Base-by-base conservation (phyloP, 257 asterid genomes). In the Prunella vulgaris region DNA sequence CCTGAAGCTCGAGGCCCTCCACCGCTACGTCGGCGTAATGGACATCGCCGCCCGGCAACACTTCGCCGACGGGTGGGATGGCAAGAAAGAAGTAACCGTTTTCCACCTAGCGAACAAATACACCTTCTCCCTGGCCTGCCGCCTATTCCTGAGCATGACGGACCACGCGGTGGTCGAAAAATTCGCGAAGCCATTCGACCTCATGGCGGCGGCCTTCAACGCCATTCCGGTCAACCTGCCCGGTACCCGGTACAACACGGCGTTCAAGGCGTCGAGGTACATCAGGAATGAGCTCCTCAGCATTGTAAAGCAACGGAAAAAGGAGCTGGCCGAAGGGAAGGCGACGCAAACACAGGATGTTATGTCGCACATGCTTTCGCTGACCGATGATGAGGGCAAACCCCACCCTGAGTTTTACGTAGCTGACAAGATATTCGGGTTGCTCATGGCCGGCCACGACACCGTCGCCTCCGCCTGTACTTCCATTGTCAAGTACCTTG, bases 381-480 rank as follows among this genome's bases (percentile, higher is more conserved):
- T 87, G 0, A 73, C 82, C 2, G 86, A 86, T 22, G 93, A 84
- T 18, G 66, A 79, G 20, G 93, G 93, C 3, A 79, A 81, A 15
- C 83, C 77, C 56, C 79, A 84, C 85, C 60, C 65, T 14, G 93
- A 84, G 66, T 12, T 63, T 32, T 86, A 84, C 0, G 64, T 86
- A 5, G 90, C 88, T 12, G 78, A 81, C 32, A 82, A 82, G 81
- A 84, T 86, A 21, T 67, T 82, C 30, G 92, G 92, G 0, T 3
- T 86, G 52, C 83, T 86, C 25, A 69, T 86, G 27, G 88, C 88
- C 4, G 93, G 88, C 35, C 90, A 86, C 49, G 93, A 86, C 1
- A 84, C 88, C 9, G 90, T 87, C 3, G 81, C 86, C 74, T 86
- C 90, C 9, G 86, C 90, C 0, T 84, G 88, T 60, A 69, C 86